These are phyloP conservation scores for Fulvia fulva DNA, from an alignment of 2,329 filamentous ascomycete genomes.

Conservation along the genomic window DNA sequence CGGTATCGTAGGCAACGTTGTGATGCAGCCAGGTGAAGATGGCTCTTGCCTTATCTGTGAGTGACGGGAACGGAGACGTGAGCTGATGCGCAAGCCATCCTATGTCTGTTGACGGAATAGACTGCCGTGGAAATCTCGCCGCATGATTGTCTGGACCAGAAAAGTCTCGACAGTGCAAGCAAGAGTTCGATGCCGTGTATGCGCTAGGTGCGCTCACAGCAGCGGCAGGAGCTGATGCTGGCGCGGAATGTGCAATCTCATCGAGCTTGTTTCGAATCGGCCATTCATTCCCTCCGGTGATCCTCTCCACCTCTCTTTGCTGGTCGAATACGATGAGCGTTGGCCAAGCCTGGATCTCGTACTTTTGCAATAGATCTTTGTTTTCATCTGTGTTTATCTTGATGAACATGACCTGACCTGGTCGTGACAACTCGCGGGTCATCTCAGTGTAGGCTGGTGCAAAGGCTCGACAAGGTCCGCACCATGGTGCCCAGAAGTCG, in stretches of 20 bases:
- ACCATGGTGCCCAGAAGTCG: slow-evolving; percentile 21
- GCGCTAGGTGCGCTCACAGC: slow-evolving; percentile 2
- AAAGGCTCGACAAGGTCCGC: slow-evolving; percentile 19
- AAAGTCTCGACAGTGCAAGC: slow-evolving; percentile 84
- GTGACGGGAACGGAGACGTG: slow-evolving; percentile 75
- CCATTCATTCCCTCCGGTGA: slow-evolving; percentile 13
- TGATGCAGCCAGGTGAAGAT: slow-evolving; percentile 96
- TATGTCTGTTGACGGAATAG: slow-evolving; percentile 64
- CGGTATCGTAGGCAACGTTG: slow-evolving; percentile 81
- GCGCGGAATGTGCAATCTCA: slow-evolving; percentile 19
- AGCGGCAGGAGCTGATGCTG: slow-evolving; percentile 31
- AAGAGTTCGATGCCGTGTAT: slow-evolving; percentile 41
- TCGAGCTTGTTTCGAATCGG: slow-evolving; percentile 10
- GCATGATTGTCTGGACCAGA: slow-evolving; percentile 75
- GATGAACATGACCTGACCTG: slow-evolving; percentile 17
- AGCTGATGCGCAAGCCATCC: slow-evolving; percentile 73
- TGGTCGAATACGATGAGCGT: slow-evolving; percentile 17
- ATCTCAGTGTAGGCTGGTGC: slow-evolving; percentile 20
- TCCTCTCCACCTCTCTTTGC: slow-evolving; percentile 15
- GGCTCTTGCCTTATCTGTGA: slow-evolving; percentile 86
- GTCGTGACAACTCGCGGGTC: slow-evolving; percentile 10
- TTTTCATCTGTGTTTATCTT: slow-evolving; percentile 23
- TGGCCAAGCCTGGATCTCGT: slow-evolving; percentile 20
- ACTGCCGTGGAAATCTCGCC: slow-evolving; percentile 67
- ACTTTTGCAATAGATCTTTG: slow-evolving; percentile 16